A percentile compares a stretch with the other conserved stretches of the same genome.
These are phyloP conservation scores for Sicyos edulis DNA, from an alignment of 306 rosid species.

Conservation along the genomic window DNA sequence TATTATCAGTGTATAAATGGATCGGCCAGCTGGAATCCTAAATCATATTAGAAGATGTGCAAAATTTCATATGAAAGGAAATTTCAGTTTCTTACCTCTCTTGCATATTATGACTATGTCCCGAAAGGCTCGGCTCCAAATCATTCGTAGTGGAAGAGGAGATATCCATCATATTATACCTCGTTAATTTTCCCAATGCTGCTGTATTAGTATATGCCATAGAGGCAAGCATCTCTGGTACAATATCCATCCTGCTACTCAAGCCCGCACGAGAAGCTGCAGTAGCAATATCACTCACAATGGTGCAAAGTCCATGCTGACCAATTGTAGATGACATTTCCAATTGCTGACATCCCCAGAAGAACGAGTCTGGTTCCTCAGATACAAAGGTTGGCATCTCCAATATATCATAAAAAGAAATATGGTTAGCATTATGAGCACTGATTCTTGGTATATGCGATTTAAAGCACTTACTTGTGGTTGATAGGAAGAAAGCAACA, in stretches of 20 bases:
- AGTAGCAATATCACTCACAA: slow-evolving; percentile 43
- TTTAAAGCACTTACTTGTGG: slow-evolving; percentile 40
- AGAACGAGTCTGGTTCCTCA: slow-evolving; percentile 41
- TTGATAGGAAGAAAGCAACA: slow-evolving; percentile 46
- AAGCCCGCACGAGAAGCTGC: slow-evolving; percentile 39
- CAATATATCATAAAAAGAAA: slow-evolving; percentile 43
- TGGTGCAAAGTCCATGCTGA: slow-evolving; percentile 69
- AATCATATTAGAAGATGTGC: background rate
- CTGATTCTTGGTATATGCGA: slow-evolving; percentile 6
- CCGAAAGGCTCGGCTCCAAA: slow-evolving; percentile 30
- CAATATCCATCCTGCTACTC: slow-evolving; percentile 38
- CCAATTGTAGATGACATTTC: slow-evolving; percentile 58
- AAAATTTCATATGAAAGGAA: slow-evolving; percentile 12
- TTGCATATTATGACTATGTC: slow-evolving; percentile 19
- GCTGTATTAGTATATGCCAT: slow-evolving; percentile 28
- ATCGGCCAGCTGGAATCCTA: background rate
- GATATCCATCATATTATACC: slow-evolving; percentile 30
- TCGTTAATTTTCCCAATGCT: slow-evolving; percentile 51
- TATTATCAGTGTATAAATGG: background rate
- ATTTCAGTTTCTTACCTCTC: slow-evolving; percentile 38
- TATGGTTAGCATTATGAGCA: slow-evolving; percentile 24
- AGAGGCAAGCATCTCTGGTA: slow-evolving; percentile 59
- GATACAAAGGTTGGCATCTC: slow-evolving; percentile 38
- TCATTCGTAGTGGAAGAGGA: slow-evolving; percentile 24
- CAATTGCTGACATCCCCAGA: slow-evolving; percentile 50